A percentile compares a stretch with the other conserved stretches of the same genome.
phyloP scores from a whole-genome alignment of 2,329 filamentous ascomycete genomes.

The Trematosphaeria pertusa region DNA sequence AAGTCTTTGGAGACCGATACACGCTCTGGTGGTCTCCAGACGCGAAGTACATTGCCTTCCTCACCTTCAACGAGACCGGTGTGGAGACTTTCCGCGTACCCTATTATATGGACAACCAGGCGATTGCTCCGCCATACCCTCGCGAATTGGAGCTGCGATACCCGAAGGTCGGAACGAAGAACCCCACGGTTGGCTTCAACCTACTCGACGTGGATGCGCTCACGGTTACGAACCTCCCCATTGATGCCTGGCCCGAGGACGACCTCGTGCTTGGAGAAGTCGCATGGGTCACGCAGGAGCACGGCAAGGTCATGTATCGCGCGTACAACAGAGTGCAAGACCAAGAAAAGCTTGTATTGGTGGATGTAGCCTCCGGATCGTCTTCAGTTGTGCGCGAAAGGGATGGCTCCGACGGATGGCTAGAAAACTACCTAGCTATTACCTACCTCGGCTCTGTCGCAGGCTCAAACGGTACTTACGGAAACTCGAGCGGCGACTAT shows the following conservation, averaged over 20 bases:
- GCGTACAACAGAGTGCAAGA: conserved; percentile 75
- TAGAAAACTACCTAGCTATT: conserved; percentile 66
- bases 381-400: conserved; percentile 62
- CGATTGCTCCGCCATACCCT: conserved; percentile 67
- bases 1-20: conserved; percentile 60
- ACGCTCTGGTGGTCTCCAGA: conserved; percentile 66
- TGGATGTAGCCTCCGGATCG: conserved; percentile 59
- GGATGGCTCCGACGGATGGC: conserved; percentile 67
- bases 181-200: conserved; percentile 69
- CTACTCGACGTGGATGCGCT: conserved; percentile 61
- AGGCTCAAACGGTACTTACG: conserved; percentile 42
- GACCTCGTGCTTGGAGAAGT: conserved; percentile 73
- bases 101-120: conserved; percentile 68
- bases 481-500: conserved; percentile 53
- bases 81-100: conserved; percentile 71
- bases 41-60: conserved; percentile 61
- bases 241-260: conserved; percentile 65
- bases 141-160: conserved; percentile 69
- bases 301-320: conserved; percentile 68
- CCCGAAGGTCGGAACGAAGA: conserved; percentile 72
- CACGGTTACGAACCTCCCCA: conserved; percentile 55
- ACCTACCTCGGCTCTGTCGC: conserved; percentile 58
- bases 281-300: conserved; percentile 68
- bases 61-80: conserved; percentile 69
- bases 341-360: conserved; percentile 66